Conservation (phyloP, 164 flowering plant genomes). For the Cinnamomum chago region DNA sequence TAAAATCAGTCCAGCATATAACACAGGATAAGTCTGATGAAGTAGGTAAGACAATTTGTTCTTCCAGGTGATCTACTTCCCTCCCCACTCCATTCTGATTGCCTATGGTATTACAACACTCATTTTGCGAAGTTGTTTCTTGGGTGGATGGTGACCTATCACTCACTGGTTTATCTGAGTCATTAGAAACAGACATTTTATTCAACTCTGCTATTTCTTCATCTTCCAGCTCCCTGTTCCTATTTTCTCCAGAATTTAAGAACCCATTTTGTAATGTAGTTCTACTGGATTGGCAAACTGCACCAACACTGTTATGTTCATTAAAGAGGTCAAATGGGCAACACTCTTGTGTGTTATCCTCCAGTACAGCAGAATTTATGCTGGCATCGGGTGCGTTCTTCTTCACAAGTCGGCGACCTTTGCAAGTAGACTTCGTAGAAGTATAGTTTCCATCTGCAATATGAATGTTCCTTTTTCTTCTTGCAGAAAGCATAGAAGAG, state of each 20-base stretch:
- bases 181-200: constrained; percentile 6
- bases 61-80: constrained; percentile 13
- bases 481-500: constrained; percentile 8
- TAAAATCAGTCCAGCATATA: constrained; percentile 89
- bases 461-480: constrained; percentile 25
- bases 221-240: constrained; percentile 17
- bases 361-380: constrained; percentile 17
- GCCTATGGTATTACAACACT: constrained; percentile 18
- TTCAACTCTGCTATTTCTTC: constrained; percentile 17
- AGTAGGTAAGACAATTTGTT: constrained; percentile 17
- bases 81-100: constrained; percentile 9
- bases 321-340: constrained; percentile 4
- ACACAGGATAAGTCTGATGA: constrained; percentile 71
- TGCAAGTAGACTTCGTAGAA: constrained; percentile 32
- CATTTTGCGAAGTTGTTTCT: constrained; percentile 16
- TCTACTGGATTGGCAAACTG: constrained; percentile 8
- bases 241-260: constrained; percentile 1
- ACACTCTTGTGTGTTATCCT: constrained; percentile 26
- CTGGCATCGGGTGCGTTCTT: constrained; percentile 20
- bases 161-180: constrained; percentile 6
- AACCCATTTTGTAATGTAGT: constrained; percentile 11
- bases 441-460: constrained; percentile 13
- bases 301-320: neutral
- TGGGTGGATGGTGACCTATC: constrained; percentile 14
- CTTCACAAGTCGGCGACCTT: constrained; percentile 51